Evolutionary conservation across 257 asterid genomes (phyloP), one percentile per base, ranked within the genome.

Genomic region (Anisodus acutangulus): DNA sequence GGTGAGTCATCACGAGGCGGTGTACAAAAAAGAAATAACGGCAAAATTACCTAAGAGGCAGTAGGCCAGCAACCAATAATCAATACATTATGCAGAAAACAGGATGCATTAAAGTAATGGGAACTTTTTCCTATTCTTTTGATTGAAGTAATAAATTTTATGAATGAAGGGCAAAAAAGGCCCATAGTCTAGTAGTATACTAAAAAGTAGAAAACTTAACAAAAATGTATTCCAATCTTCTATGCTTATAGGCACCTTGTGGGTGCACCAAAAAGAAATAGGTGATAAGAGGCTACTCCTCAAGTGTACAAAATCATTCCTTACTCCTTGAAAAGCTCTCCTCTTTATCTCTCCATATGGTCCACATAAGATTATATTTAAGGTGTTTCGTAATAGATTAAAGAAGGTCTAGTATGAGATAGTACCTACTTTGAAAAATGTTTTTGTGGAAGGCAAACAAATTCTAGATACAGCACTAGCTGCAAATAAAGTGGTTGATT

Each of bases 251-350:
- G 31, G 57, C 31, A 43, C 37, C 79, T 47, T 16, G 17, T 70
- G 16, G 15, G 55, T 43, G 37, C 54, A 43, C 55, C 79, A 63
- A 69, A 39, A 16, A 22, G 26, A 39, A 13, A 22, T 22, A 22
- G 26, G 26, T 22, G 26, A 22, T 22, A 22, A 22, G 26, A 22
- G 26, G 26, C 26, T 22, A 22, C 26, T 22, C 26, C 26, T 22
- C 26, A 22, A 22, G 26, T 22, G 26, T 22, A 22, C 26, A 69
- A 70, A 64, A 17, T 22, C 79, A 43, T 22, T 70, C 41, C 9
- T 43, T 43, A 43, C 79, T 70, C 79, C 79, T 70, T 70, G 19
- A 66, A 66, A 66, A 66, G 72, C 72, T 26, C 4, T 63, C 41
- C 70, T 63, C 17, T 4, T 12, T 35, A 35, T 66, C 72, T 66